Evolutionary conservation across 352 stramenopile species (phyloP), one percentile per base, ranked within the genome.

Genomic region (Phytophthora multivora): DNA sequence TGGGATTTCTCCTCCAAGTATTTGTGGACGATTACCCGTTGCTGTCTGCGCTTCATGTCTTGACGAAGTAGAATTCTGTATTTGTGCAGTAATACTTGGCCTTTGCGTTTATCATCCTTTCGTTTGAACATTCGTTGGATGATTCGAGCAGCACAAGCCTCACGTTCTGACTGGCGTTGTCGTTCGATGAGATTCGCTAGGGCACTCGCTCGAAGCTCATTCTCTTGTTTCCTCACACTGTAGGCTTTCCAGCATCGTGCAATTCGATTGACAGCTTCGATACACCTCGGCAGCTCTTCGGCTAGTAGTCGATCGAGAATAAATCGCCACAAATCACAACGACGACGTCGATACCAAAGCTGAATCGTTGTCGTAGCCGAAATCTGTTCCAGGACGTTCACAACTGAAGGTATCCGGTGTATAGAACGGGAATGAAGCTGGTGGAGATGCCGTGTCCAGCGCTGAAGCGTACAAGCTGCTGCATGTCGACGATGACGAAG

Each of bases 11-110:
- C 78, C 26, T 73, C 46, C 23, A 90, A 53, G 15, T 68, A 88
- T 8, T 59, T 61, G 64, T 88, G 80, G 31, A 90, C 81, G 23
- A 90, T 54, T n/a, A 49, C 38, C 1, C 80, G 76, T 51, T 90
- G 78, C 36, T 82, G 59, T 33, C 69, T 67, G 45, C 73, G 65
- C n/a, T 66, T 73, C 5, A 88, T 41, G n/a, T 90, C 74, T 18
- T 70, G 58, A 3, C 72, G 71, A 59, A 80, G 66, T 13, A 88
- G 16, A 7, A 88, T 67, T 45, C 65, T 70, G 56, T 88, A 88
- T 15, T 51, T 39, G 39, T 75, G 66, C 0, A 83, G 61, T 38
- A 88, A 39, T 9, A 83, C 6, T 33, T 68, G 71, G 3, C 76
- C 78, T 8, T 87, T 61, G 23, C 69, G 67, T 12, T 53, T 41